Conservation (phyloP, 2,329 filamentous ascomycete genomes). For the Neofusicoccum parvum region DNA sequence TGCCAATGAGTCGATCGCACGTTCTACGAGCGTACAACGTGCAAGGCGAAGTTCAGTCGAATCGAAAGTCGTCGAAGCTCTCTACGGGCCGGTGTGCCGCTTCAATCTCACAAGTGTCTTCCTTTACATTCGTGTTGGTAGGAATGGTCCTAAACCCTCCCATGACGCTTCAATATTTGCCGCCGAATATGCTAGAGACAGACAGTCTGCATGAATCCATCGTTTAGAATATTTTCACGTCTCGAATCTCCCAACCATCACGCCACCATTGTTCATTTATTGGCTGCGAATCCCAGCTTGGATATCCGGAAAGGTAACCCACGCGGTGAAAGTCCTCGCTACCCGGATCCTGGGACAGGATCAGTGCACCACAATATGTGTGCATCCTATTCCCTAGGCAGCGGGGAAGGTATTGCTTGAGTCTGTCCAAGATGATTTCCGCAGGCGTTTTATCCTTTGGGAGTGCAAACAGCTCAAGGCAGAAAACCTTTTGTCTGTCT, state of each 20-base stretch:
- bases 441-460: background rate
- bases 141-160: no score
- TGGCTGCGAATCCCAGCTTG: background rate
- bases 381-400: background rate
- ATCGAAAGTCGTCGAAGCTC: no score
- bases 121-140: no score
- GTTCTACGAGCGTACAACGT: background rate
- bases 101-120: no score
- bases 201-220: no score
- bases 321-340: background rate
- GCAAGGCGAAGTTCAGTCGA: background rate
- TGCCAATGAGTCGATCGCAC: background rate
- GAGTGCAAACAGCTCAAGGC: background rate
- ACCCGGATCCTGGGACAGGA: background rate
- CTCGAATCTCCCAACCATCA: background rate
- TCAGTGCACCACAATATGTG: background rate
- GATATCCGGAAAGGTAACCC: background rate
- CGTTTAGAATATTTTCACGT: background rate
- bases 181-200: no score
- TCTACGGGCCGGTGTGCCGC: no score
- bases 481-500: background rate
- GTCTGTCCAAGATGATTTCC: no score
- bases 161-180: no score
- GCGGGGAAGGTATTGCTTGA: background rate
- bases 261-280: background rate